Evolutionary conservation across 257 asterid genomes (phyloP), one percentile per base, ranked within the genome.

Genomic region (Solanum ahanhuiri): DNA sequence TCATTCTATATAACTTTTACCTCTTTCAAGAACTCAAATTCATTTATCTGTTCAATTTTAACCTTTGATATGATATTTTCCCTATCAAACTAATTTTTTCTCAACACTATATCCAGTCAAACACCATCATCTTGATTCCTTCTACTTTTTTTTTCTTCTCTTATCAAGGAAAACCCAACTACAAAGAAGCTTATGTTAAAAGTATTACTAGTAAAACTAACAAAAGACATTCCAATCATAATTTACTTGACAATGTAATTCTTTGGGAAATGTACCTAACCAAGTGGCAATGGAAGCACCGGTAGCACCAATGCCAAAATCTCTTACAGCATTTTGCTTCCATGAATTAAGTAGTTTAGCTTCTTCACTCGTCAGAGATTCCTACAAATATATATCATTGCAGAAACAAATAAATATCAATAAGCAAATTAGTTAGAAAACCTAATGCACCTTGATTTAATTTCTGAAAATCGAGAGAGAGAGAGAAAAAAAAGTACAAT

Each of bases 211-310:
- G 25, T 37, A 69, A 25, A 31, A 33, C 60, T 12, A 83, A 17
- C 23, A 15, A 71, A 69, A 84, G 22, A 14, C 7, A 10, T 22
- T 20, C 18, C 81, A 35, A 72, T 35, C 31, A 35, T 35, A 35
- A 5, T 45, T 34, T 28, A 34, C 22, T 39, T 54, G 76, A 69
- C 63, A 34, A 60, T 67, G 86, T 34, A 83, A 34, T 18, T 11
- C 69, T 25, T 33, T 39, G 35, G 28, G 63, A 37, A 31, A 79
- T 48, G 37, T 90, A 96, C 99, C 98, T 69, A 94, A 90, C 95
- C 94, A 94, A 81, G 94, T 43, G 81, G 88, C 86, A 30, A 85
- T 2, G 9, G 93, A 85, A 86, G 90, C 93, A 25, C 89, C 92
- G 48, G 83, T 39, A 10, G 83, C 79, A 82, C 95, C 97, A 88